These are phyloP conservation scores for Microbotryum scabiosae DNA, from an alignment of 1,284 basidiomycete genomes.

Conservation along the genomic window DNA sequence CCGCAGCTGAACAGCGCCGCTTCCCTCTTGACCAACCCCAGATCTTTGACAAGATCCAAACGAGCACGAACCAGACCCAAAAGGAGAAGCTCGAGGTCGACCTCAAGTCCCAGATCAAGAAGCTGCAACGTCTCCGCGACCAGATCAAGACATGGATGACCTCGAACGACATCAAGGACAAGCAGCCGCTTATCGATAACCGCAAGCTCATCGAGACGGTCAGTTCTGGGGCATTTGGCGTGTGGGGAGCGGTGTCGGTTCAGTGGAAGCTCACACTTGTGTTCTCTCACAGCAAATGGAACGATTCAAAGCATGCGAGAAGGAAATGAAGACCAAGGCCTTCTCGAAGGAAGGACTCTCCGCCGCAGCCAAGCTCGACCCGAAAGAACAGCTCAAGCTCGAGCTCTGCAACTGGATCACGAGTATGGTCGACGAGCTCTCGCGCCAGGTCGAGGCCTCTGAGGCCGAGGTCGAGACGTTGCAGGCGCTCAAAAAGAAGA, in stretches of 20 bases:
- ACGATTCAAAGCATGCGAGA: slow-evolving; percentile 99
- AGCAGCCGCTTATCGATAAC: slow-evolving; percentile 84
- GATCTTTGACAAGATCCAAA: slow-evolving; percentile 90
- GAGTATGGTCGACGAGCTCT: slow-evolving; percentile 79
- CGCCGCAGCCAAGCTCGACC: slow-evolving; percentile 87
- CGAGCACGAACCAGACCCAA: slow-evolving; percentile 85
- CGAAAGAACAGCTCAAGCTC: slow-evolving; percentile 91
- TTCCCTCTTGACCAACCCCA: neutral
- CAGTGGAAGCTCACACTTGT: neutral
- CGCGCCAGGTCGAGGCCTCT: slow-evolving; percentile 83
- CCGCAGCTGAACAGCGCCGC: neutral
- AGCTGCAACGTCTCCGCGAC: slow-evolving; percentile 92
- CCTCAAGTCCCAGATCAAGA: slow-evolving; percentile 97
- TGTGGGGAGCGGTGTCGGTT: neutral
- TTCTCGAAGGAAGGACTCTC: slow-evolving; percentile 98
- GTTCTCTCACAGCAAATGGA: slow-evolving; percentile 91
- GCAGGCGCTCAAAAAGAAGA: slow-evolving; percentile 76
- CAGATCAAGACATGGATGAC: slow-evolving; percentile 99
- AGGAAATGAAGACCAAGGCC: slow-evolving; percentile 99
- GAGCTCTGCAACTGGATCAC: slow-evolving; percentile 83
- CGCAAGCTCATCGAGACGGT: slow-evolving; percentile 95
- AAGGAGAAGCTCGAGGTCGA: slow-evolving; percentile 94
- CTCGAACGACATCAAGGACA: slow-evolving; percentile 99
- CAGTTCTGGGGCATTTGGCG: slow-evolving; percentile 41
- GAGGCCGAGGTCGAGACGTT: slow-evolving; percentile 94